A percentile compares a stretch with the other conserved stretches of the same genome.
Evolutionary conservation across 164 flowering plant genomes (phyloP).

Genomic region (Aristolochia fimbriata): DNA sequence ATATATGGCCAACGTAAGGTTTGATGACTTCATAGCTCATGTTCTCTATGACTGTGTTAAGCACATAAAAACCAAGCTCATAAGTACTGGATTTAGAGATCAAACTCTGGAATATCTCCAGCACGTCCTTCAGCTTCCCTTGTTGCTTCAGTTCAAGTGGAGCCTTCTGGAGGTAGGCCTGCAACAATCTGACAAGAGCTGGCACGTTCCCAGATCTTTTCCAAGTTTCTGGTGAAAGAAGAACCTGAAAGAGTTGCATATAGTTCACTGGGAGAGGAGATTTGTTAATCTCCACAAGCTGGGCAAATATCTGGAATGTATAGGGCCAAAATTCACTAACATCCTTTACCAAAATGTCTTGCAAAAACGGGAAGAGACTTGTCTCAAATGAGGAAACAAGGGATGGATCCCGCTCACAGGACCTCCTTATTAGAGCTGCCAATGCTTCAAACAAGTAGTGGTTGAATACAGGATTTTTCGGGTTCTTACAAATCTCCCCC

Average conservation of each 20-base stretch:
- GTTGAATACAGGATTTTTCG: constrained; percentile 78
- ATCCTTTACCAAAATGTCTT: constrained; percentile 56
- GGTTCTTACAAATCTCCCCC: constrained; percentile 66
- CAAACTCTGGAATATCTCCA: constrained; percentile 71
- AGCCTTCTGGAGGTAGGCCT: constrained; percentile 86
- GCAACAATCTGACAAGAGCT: constrained; percentile 87
- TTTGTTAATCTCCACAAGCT: constrained; percentile 73
- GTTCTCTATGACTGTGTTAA: constrained; percentile 80
- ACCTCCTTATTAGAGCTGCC: constrained; percentile 67
- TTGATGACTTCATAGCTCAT: constrained; percentile 62
- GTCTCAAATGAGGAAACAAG: constrained; percentile 58
- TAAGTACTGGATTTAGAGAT: constrained; percentile 50
- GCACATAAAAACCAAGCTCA: constrained; percentile 87
- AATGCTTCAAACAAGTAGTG: constrained; percentile 88
- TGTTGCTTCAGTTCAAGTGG: constrained; percentile 65
- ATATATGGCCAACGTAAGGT: constrained; percentile 48
- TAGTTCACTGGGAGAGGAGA: constrained; percentile 62
- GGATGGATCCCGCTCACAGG: constrained; percentile 62
- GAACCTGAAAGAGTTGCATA: constrained; percentile 64
- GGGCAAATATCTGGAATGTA: constrained; percentile 86
- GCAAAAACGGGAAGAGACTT: constrained; percentile 61
- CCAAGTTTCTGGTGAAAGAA: constrained; percentile 72
- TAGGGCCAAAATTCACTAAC: constrained; percentile 88
- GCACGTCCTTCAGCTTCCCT: constrained; percentile 54
- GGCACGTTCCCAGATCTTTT: constrained; percentile 72